Evolutionary conservation across 139 green algal genomes (phyloP), one percentile per base, ranked within the genome.

Genomic region (Asterochloris sp.): DNA sequence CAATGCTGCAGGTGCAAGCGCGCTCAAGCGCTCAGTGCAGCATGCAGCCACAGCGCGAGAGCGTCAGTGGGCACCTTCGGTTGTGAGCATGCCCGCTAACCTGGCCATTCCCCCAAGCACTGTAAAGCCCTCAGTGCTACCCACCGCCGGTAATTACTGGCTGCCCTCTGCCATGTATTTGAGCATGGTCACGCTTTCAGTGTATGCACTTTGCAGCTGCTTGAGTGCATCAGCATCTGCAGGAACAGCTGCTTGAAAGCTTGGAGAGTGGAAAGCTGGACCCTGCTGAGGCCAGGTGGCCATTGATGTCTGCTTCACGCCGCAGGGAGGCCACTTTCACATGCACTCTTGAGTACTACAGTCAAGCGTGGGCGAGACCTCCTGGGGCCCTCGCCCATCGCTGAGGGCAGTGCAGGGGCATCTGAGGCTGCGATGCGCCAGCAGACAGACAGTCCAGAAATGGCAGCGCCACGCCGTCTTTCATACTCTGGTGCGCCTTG

Each of bases 361-460:
- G 76, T 80, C 38, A 80, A 80, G 76, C 76, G 76, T n/a, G 76
- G 76, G 60, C 67, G 76, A 47, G 76, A 80, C 24, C 24, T 80
- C 60, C 76, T 80, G 13, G 76, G 24, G 6, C 76, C 76, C 23
- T 80, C 76, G 11, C 76, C 76, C 15, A 80, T 80, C n/a, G 47
- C 38, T 80, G 76, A 80, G 68, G 76, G 28, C 60, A 62, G 47
- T 67, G 54, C 47, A 11, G 54, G 61, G 12, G 24, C 21, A 54
- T 54, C 24, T 64, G 28, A 26, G 47, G 15, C 38, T 29, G 38
- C 15, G 6, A 54, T 54, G 38, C 38, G 38, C 38, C 38, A 54
- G 38, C 38, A 54, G 38, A 54, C 38, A 54, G 38, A 6, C 38
- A 54, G 38, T 54, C 38, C 38, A 54, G 38, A 54, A 54, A 17